Evolutionary conservation across 768 basidiomycete genomes (phyloP).

Genomic region (Tulasnella calospora): DNA sequence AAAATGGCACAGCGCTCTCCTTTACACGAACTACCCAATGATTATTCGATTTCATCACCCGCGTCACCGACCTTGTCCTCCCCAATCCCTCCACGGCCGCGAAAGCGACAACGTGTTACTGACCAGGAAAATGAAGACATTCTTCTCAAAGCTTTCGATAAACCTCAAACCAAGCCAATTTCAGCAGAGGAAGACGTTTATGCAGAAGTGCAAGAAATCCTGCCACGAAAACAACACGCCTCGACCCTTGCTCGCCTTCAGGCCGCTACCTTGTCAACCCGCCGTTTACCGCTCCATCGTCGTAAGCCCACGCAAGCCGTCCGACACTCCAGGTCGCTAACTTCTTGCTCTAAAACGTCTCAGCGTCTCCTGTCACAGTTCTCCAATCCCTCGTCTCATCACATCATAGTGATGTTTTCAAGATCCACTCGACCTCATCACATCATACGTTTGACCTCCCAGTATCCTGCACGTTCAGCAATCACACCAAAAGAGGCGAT

Average conservation of each 20-base stretch:
- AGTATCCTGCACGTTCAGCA: slow-evolving; percentile 5
- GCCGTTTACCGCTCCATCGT: neutral
- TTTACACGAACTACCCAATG: slow-evolving; percentile 10
- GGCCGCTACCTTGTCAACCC: neutral
- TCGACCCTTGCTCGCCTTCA: slow-evolving; percentile 2
- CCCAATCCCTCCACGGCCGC: neutral
- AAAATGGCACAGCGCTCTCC: neutral
- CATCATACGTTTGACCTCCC: slow-evolving; percentile 13
- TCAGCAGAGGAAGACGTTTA: neutral
- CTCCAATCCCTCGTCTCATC: slow-evolving; percentile 26
- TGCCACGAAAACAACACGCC: neutral
- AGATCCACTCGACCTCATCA: slow-evolving; percentile 14
- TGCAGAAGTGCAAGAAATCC: neutral
- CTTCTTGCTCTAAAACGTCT: neutral
- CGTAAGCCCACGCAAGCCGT: neutral
- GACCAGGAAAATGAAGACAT: slow-evolving; percentile 1
- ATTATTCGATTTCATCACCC: neutral
- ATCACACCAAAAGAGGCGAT: slow-evolving; percentile 12
- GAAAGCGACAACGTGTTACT: neutral
- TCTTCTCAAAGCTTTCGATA: neutral
- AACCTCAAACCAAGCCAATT: neutral
- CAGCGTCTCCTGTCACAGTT: slow-evolving; percentile 13
- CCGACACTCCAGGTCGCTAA: neutral
- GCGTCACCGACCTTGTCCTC: slow-evolving; percentile 11
- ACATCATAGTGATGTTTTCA: slow-evolving; percentile 18